phyloP scores from a whole-genome alignment of 768 basidiomycete species.

The Suillus lakei region DNA sequence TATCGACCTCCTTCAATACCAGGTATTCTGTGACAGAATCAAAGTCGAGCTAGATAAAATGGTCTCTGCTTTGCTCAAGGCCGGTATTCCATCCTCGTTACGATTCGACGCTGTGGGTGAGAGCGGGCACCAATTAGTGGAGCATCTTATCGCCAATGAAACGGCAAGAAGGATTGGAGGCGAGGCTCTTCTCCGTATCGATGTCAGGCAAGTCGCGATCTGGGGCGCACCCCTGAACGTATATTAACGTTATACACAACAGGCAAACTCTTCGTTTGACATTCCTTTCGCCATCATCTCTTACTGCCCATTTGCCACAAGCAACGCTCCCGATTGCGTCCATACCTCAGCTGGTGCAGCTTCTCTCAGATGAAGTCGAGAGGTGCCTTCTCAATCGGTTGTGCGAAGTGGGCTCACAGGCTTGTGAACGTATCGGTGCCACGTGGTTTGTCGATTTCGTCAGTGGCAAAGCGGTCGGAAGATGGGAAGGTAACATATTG shows the following conservation, averaged over 20 bases:
- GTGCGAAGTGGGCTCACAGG: slow-evolving; percentile 64
- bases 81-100: slow-evolving; percentile 60
- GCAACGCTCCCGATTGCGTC: slow-evolving; percentile 77
- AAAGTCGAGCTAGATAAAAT: slow-evolving; percentile 60
- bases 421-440: slow-evolving; percentile 53
- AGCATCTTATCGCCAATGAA: slow-evolving; percentile 47
- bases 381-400: slow-evolving; percentile 70
- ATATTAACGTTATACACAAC: slow-evolving; percentile 28
- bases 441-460: slow-evolving; percentile 83
- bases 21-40: slow-evolving; percentile 70
- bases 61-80: slow-evolving; percentile 49
- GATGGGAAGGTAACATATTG: slow-evolving; percentile 83
- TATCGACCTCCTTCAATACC: slow-evolving; percentile 81
- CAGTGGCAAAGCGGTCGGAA: slow-evolving; percentile 64
- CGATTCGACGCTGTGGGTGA: slow-evolving; percentile 71
- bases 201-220: slow-evolving; percentile 53
- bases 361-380: slow-evolving; percentile 81
- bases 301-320: slow-evolving; percentile 81
- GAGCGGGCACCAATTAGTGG: slow-evolving; percentile 60
- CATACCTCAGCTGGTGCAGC: slow-evolving; percentile 73
- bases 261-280: slow-evolving; percentile 81
- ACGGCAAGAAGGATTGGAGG: slow-evolving; percentile 58
- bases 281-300: slow-evolving; percentile 72
- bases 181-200: slow-evolving; percentile 74
- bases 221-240: neutral